Conservation (phyloP, 1,284 basidiomycete species). For the Tremellales sp. region DNA sequence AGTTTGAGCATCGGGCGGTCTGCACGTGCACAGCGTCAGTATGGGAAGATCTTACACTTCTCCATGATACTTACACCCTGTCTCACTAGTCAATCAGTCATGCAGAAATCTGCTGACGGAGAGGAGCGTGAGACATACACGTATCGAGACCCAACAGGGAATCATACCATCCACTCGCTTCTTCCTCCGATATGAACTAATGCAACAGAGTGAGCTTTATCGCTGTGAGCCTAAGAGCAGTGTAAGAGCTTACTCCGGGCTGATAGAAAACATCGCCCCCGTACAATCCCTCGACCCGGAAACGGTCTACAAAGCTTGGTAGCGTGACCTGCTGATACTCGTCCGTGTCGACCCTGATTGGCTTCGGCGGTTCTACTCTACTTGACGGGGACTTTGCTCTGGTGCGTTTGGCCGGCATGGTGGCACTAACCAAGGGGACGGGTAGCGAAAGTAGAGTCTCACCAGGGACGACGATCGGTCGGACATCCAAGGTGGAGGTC, state of each 20-base stretch:
- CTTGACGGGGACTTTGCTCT: too few relatives aligned
- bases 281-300: slow-evolving; percentile 24
- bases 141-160: slow-evolving; percentile 46
- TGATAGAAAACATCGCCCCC: slow-evolving; percentile 49
- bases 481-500: too few relatives aligned
- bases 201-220: background rate
- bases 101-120: background rate
- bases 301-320: slow-evolving; percentile 23
- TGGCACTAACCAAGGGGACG: too few relatives aligned
- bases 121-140: slow-evolving; percentile 35
- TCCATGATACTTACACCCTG: slow-evolving; percentile 28
- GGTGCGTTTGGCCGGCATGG: too few relatives aligned
- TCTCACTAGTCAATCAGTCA: slow-evolving; percentile 1
- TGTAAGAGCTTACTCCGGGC: slow-evolving; percentile 34
- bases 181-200: slow-evolving; percentile 44
- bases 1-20: slow-evolving; percentile 55
- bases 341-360: too few relatives aligned
- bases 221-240: background rate
- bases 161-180: slow-evolving; percentile 48
- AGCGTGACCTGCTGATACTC: slow-evolving; percentile 36
- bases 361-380: too few relatives aligned
- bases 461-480: too few relatives aligned
- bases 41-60: background rate
- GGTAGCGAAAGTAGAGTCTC: too few relatives aligned
- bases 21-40: slow-evolving; percentile 8